Percentiles rank a stretch among this genome's conserved stretches.
Evolutionary conservation across 805 yeast genomes (phyloP).

Genomic region (Teunomyces gatunensis): DNA sequence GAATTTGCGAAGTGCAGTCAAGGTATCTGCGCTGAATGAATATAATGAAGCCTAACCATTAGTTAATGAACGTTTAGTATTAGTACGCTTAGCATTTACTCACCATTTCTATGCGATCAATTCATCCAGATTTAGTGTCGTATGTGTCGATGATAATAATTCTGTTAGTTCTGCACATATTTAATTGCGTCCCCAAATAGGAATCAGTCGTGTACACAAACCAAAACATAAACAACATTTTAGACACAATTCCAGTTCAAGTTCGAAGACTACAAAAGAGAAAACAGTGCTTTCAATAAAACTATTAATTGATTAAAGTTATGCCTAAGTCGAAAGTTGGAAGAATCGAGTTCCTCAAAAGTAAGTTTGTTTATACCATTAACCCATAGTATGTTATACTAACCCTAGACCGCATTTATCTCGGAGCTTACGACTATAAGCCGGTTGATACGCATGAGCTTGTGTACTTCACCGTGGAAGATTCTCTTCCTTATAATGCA

Average conservation of each 20-base stretch:
- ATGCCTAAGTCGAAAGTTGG: slow-evolving; percentile 22
- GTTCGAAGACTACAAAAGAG: slow-evolving; percentile 1
- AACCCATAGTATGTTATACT: neutral
- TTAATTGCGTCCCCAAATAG: neutral
- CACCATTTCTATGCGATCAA: neutral
- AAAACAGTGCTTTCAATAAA: neutral
- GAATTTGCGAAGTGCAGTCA: slow-evolving; percentile 62
- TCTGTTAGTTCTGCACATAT: too few species aligned
- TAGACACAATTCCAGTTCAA: neutral
- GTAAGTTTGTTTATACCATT: slow-evolving; percentile 25
- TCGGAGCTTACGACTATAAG: slow-evolving; percentile 80
- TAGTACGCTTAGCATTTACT: neutral
- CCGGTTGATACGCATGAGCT: slow-evolving; percentile 75
- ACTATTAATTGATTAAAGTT: neutral
- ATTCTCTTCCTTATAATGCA: slow-evolving; percentile 87
- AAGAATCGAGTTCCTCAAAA: slow-evolving; percentile 42
- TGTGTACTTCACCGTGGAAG: slow-evolving; percentile 90
- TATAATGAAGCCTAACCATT: slow-evolving; percentile 45
- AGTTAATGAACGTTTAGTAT: neutral
- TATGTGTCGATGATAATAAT: neutral
- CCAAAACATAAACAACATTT: slow-evolving; percentile 6
- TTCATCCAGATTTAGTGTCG: too few species aligned
- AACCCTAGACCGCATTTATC: slow-evolving; percentile 61
- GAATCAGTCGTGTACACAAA: slow-evolving; percentile 2
- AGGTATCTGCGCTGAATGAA: slow-evolving; percentile 60